Evolutionary conservation across 208 protist species (phyloP), one percentile per base, ranked within the genome.

Genomic region (Sergeia podlipaevii): DNA sequence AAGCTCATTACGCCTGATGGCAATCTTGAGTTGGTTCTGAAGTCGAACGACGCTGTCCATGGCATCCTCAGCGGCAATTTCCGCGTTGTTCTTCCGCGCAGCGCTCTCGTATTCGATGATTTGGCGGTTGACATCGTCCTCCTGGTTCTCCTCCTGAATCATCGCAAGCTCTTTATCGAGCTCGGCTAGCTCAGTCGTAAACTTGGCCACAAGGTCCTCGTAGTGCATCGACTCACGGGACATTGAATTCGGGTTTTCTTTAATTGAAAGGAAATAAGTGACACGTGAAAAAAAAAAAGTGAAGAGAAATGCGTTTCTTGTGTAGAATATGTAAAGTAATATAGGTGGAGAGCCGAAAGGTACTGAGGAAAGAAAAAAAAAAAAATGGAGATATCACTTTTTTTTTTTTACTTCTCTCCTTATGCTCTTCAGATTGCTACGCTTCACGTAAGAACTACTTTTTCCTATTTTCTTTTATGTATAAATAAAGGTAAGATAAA

Each of bases 21-120:
- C 71, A 60, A 94, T 83, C 61, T 92, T 93, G 13, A 96, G 72
- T 45, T 85, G 76, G 61, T 96, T 96, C 60, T 96, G 60, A 53
- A 94, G 33, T 15, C 85, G 74, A 33, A 91, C 76, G 24, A 94
- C 72, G 64, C 68, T 77, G 50, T 96, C 89, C 27, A 93, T 65
- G 1, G 79, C 86, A 44, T 94, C 89, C 51, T 96, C 82, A 11
- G 84, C 83, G 11, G 83, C 69, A 49, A 96, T 85, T 15, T 74
- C 76, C 18, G 47, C 57, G 51, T 80, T 51, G n/a, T 39, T 27
- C 30, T 74, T 51, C 17, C 43, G 27, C 29, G 48, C 53, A 29
- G 56, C 42, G 29, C 64, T 50, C 50, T 85, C 75, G 54, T 85
- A 85, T 42, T 87, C 69, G 36, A 76, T 65, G 38, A 91, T 78